A percentile compares a stretch with the other conserved stretches of the same genome.
phyloP scores from a whole-genome alignment of 2,329 filamentous ascomycete species.

The Fusarium goolgardi region DNA sequence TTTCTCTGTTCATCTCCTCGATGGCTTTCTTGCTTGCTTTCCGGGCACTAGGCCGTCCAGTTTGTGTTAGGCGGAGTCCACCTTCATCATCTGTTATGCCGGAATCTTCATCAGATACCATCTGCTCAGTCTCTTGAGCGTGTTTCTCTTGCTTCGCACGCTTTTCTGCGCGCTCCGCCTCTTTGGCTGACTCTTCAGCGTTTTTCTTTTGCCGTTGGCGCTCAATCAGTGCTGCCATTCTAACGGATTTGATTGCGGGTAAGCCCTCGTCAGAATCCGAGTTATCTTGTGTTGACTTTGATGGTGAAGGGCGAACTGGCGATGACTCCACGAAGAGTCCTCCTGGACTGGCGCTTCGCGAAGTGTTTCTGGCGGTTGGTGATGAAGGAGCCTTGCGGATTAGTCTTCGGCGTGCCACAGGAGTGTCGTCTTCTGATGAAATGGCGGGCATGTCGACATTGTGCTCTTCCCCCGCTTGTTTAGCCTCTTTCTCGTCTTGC shows the following conservation, averaged over 20 bases:
- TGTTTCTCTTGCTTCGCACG: slow-evolving; percentile 52
- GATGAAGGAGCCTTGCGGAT: slow-evolving; percentile 52
- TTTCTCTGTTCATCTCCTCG: slow-evolving; percentile 95
- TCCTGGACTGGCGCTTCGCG: slow-evolving; percentile 52
- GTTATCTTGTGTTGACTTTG: slow-evolving; percentile 49
- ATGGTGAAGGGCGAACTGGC: slow-evolving; percentile 54
- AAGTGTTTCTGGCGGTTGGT: slow-evolving; percentile 44
- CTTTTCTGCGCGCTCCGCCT: slow-evolving; percentile 60
- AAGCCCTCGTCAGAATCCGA: slow-evolving; percentile 61
- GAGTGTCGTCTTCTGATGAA: slow-evolving; percentile 56
- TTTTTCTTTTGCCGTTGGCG: slow-evolving; percentile 78
- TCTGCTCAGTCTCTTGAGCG: slow-evolving; percentile 52
- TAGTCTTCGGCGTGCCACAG: slow-evolving; percentile 56
- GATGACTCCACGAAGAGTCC: slow-evolving; percentile 69
- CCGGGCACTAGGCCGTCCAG: slow-evolving; percentile 72
- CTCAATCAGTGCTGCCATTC: slow-evolving; percentile 78
- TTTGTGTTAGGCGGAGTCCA: slow-evolving; percentile 75
- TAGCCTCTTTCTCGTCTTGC: slow-evolving; percentile 40
- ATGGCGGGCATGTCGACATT: slow-evolving; percentile 48
- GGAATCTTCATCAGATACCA: slow-evolving; percentile 55
- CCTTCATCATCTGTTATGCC: slow-evolving; percentile 71
- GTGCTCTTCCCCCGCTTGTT: slow-evolving; percentile 41
- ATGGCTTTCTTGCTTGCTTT: slow-evolving; percentile 95
- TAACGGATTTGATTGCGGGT: slow-evolving; percentile 62
- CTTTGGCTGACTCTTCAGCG: slow-evolving; percentile 71